Evolutionary conservation across 768 basidiomycete genomes (phyloP).

Genomic region (Rhodotorula taiwanensis): DNA sequence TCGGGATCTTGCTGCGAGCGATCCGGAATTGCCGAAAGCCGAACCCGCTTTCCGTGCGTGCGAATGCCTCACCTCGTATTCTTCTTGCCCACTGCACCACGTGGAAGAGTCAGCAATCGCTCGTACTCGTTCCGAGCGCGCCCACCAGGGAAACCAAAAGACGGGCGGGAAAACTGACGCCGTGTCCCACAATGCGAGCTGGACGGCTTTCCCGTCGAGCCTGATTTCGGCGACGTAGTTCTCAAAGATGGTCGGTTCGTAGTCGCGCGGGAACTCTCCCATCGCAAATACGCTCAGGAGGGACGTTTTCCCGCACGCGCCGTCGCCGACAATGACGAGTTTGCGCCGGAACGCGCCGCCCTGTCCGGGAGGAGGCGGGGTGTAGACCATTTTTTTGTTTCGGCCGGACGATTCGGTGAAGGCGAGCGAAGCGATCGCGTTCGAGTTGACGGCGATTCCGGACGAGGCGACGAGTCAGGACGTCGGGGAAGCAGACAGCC

Average conservation of each 20-base stretch:
- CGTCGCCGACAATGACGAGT: slow-evolving; percentile 94
- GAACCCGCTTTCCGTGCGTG: background rate
- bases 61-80: slow-evolving; percentile 79
- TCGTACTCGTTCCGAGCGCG: too few species aligned
- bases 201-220: slow-evolving; percentile 93
- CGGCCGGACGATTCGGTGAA: background rate
- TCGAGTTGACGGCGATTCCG: too few species aligned
- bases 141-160: too few species aligned
- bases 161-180: too few species aligned
- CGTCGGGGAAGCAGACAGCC: too few species aligned
- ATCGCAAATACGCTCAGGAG: slow-evolving; percentile 83
- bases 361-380: background rate
- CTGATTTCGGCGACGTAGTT: slow-evolving; percentile 99
- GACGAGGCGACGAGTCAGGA: too few species aligned
- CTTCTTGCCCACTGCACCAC: slow-evolving; percentile 78
- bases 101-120: background rate
- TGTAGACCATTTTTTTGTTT: too few species aligned
- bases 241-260: slow-evolving; percentile 50
- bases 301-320: slow-evolving; percentile 96
- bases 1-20: too few species aligned
- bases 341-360: slow-evolving; percentile 73
- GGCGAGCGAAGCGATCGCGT: background rate
- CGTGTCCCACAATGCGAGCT: slow-evolving; percentile 96
- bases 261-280: slow-evolving; percentile 93
- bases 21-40: background rate